Conservation (phyloP, 2,329 filamentous ascomycete genomes). For the Hypoxylon sp. region DNA sequence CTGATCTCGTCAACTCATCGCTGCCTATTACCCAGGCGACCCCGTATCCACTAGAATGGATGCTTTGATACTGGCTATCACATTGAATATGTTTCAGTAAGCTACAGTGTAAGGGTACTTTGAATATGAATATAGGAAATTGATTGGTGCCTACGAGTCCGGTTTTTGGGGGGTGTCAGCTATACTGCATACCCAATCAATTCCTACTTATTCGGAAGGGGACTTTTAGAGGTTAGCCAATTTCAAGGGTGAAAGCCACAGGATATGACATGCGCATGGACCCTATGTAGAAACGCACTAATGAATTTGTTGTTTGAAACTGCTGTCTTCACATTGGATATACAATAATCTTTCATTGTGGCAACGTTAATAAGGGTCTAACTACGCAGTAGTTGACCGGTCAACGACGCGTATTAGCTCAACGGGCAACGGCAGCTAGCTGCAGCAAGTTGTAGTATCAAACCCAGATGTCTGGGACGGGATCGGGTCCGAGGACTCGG, state of each 20-base stretch:
- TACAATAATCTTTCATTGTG: slow-evolving; percentile 2
- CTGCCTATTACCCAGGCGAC: not conserved
- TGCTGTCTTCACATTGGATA: slow-evolving; percentile 8
- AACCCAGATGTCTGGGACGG: slow-evolving; percentile 41
- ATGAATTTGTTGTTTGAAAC: slow-evolving; percentile 10
- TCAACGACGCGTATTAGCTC: slow-evolving; percentile 25
- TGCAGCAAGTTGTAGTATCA: slow-evolving; percentile 32
- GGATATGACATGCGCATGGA: slow-evolving; percentile 10
- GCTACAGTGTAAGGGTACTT: slow-evolving; percentile 12
- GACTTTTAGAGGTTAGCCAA: slow-evolving; percentile 9
- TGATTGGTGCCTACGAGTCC: slow-evolving; percentile 16
- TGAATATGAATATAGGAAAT: slow-evolving; percentile 7
- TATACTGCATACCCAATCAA: slow-evolving; percentile 16
- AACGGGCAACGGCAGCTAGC: slow-evolving; percentile 33
- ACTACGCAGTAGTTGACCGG: slow-evolving; percentile 16
- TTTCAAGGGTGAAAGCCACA: slow-evolving; percentile 11
- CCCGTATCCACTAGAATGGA: slow-evolving; percentile 7
- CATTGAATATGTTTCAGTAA: slow-evolving; percentile 13
- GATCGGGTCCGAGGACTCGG: slow-evolving; percentile 40
- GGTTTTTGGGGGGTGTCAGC: slow-evolving; percentile 1
- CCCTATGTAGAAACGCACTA: not conserved
- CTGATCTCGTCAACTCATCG: slow-evolving; percentile 18
- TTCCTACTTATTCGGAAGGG: slow-evolving; percentile 5
- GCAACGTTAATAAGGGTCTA: slow-evolving; percentile 4
- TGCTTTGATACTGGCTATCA: slow-evolving; percentile 7